Evolutionary conservation across 2,329 filamentous ascomycete species (phyloP).

Genomic region (Volutella citrinella): DNA sequence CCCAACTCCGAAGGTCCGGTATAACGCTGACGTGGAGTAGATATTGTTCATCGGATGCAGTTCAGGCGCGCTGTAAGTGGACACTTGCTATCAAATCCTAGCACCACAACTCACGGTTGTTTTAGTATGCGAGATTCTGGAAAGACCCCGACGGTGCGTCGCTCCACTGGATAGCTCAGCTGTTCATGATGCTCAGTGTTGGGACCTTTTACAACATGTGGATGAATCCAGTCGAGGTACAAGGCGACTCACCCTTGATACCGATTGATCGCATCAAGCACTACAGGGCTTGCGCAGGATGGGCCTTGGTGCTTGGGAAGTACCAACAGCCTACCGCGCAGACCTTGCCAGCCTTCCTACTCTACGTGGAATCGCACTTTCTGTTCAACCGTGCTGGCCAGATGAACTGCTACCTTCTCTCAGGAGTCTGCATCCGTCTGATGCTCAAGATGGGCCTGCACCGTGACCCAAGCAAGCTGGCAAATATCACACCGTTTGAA

Average conservation of each 20-base stretch:
- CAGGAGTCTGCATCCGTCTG: constrained; percentile 47
- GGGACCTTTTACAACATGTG: constrained; percentile 45
- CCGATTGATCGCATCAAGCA: constrained; percentile 43
- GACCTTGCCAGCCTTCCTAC: constrained; percentile 49
- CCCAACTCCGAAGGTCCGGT: too few species aligned
- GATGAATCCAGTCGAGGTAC: constrained; percentile 42
- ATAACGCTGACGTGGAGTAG: constrained; percentile 30
- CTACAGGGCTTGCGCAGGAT: constrained; percentile 49
- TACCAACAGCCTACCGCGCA: constrained; percentile 47
- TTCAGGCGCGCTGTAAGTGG: constrained; percentile 44
- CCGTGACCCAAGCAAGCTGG: constrained; percentile 51
- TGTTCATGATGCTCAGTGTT: constrained; percentile 46
- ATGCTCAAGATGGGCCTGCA: constrained; percentile 60
- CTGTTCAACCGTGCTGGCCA: constrained; percentile 48
- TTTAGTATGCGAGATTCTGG: constrained; percentile 51
- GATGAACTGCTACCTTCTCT: constrained; percentile 53
- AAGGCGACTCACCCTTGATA: constrained; percentile 36
- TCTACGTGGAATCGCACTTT: constrained; percentile 54
- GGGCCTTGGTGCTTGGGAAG: constrained; percentile 48
- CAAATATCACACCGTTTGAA: constrained; percentile 48
- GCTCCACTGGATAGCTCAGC: constrained; percentile 47
- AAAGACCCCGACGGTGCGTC: constrained; percentile 36
- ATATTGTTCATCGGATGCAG: constrained; percentile 51
- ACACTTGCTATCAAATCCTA: too few species aligned
- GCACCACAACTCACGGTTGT: too few species aligned